A percentile compares a stretch with the other conserved stretches of the same genome.
These are phyloP conservation scores for Syncephalastrum monosporum DNA, from an alignment of 371 early-diverging fungal species.

Conservation along the genomic window DNA sequence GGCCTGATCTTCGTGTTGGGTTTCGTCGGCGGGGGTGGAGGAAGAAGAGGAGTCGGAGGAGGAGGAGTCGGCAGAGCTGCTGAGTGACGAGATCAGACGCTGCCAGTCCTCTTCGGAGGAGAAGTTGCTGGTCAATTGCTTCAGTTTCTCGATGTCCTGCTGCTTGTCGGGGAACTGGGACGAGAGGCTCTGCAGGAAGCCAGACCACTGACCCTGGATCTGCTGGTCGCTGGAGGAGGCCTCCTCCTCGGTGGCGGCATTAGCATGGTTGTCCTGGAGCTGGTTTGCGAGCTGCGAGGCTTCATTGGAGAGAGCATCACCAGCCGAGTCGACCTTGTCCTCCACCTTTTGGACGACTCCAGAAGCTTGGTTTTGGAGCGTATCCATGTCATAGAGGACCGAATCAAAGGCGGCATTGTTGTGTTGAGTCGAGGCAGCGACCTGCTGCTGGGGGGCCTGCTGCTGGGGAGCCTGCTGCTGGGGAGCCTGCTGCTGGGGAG, in stretches of 20 bases:
- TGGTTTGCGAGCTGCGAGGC: constrained; percentile 1
- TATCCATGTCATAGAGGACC: constrained; percentile 1
- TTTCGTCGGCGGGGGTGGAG: constrained; percentile 2
- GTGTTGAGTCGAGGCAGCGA: neutral
- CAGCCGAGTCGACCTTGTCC: constrained; percentile 4
- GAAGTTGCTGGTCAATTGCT: constrained; percentile 6
- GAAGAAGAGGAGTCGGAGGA: constrained; percentile 7
- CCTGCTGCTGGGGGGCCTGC: neutral
- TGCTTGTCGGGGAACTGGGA: constrained; percentile 6
- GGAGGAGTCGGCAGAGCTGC: constrained; percentile 1
- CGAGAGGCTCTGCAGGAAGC: constrained; percentile 8
- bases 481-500: constrained; percentile 2
- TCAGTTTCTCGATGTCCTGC: constrained; percentile 3
- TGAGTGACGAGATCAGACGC: constrained; percentile 4
- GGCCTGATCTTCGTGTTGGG: too few relatives aligned
- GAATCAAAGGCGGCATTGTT: constrained; percentile 3
- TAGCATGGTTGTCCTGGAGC: neutral
- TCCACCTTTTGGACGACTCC: neutral
- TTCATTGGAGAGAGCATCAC: constrained; percentile 12
- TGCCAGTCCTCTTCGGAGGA: constrained; percentile 12
- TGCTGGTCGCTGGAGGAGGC: neutral
- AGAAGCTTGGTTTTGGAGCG: neutral
- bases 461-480: neutral
- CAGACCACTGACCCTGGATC: constrained; percentile 12
- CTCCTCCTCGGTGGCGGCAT: neutral